Percentiles rank a stretch among this genome's conserved stretches.
Conservation (phyloP, 306 rosid genomes). For the Prosopis cineraria region DNA sequence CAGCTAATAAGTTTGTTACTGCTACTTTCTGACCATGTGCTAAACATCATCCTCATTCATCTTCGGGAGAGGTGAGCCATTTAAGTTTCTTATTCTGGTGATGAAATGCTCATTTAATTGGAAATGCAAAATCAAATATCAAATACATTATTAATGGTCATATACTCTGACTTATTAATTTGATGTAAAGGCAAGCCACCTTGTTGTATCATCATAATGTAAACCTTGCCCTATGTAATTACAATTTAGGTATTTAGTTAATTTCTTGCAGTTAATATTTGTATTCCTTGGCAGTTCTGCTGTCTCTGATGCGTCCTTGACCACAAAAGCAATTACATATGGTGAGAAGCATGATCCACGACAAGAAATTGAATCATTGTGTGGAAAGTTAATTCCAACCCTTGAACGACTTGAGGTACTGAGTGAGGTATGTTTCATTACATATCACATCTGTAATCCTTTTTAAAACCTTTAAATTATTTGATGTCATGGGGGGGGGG, state of each 20-base stretch:
- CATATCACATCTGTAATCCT: neutral
- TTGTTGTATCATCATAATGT: neutral
- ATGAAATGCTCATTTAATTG: constrained; percentile 5
- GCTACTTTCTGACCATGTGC: constrained; percentile 75
- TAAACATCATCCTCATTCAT: constrained; percentile 79
- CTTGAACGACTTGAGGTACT: constrained; percentile 84
- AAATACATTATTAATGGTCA: neutral
- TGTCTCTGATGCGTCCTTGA: constrained; percentile 44
- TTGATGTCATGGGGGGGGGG: no score
- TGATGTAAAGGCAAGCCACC: neutral
- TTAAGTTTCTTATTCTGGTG: constrained; percentile 26
- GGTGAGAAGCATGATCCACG: constrained; percentile 52
- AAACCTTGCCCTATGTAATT: neutral
- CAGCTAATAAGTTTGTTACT: constrained; percentile 68
- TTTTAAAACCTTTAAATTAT: constrained; percentile 5
- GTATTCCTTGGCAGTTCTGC: constrained; percentile 50
- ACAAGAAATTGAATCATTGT: constrained; percentile 56
- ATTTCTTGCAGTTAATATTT: constrained; percentile 26
- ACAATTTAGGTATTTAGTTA: neutral
- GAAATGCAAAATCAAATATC: constrained; percentile 10
- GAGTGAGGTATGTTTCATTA: constrained; percentile 63
- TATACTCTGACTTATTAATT: neutral
- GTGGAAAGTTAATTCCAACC: constrained; percentile 67
- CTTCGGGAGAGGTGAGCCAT: constrained; percentile 71
- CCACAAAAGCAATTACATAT: constrained; percentile 51